Evolutionary conservation across 1,284 basidiomycete species (phyloP).

Genomic region (Anthracocystis setariae): DNA sequence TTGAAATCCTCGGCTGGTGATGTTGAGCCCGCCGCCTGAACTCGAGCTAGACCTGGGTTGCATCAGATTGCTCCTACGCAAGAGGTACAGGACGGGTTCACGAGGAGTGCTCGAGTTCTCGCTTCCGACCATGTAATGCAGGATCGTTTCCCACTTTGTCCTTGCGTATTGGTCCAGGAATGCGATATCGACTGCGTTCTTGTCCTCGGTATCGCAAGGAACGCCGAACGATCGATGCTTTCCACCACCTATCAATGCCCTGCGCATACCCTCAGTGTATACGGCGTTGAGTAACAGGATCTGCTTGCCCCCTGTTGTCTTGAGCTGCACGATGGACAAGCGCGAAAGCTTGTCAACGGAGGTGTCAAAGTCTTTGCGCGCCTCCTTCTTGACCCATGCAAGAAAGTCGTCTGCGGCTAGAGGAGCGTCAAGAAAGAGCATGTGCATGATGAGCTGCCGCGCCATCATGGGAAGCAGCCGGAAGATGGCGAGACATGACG

Average conservation of each 20-base stretch:
- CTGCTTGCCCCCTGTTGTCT: conserved; percentile 22
- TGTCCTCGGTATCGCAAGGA: conserved; percentile 72
- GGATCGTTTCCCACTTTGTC: conserved; percentile 94
- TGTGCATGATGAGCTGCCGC: conserved; percentile 87
- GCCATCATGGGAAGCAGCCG: conserved; percentile 86
- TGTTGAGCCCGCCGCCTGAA: conserved; percentile 70
- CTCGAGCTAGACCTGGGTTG: conserved; percentile 29
- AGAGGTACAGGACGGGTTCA: conserved; percentile 81
- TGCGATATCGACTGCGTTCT: conserved; percentile 72
- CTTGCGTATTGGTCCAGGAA: conserved; percentile 85
- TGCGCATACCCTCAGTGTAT: conserved; percentile 68
- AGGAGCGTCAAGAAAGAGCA: conserved; percentile 87
- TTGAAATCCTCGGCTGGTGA: conserved; percentile 95
- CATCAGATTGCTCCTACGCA: conserved; percentile 90
- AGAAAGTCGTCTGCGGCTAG: conserved; percentile 78
- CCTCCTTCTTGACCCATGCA: conserved; percentile 79
- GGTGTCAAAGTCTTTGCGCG: conserved; percentile 70
- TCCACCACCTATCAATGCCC: conserved; percentile 73
- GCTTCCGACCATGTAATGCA: conserved; percentile 98
- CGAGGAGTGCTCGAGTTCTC: conserved; percentile 79
- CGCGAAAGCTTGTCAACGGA: conserved; percentile 42
- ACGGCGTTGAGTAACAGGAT: conserved; percentile 69
- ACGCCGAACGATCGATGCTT: conserved; percentile 90
- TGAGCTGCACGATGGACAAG: conserved; percentile 51
- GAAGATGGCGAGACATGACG: conserved; percentile 92